Evolutionary conservation across 768 basidiomycete species (phyloP).

Genomic region (Lanmaoa pseudosensibilis): DNA sequence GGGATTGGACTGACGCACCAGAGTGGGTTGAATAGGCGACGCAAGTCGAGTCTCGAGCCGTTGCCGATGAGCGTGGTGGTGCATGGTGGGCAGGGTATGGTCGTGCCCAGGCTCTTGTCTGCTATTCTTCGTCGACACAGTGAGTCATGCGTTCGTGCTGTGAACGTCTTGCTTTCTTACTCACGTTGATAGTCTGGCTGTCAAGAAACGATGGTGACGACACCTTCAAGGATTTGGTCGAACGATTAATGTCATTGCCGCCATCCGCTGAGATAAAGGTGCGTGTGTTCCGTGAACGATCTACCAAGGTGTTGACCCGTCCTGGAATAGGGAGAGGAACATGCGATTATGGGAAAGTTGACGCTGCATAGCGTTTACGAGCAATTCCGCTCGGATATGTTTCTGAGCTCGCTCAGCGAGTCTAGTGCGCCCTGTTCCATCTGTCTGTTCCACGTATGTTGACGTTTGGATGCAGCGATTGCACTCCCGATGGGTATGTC

Average conservation of each 20-base stretch:
- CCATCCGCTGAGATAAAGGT: constrained; percentile 61
- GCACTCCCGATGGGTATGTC: constrained; percentile 81
- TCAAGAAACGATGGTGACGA: constrained; percentile 56
- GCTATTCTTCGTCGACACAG: constrained; percentile 66
- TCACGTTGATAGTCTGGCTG: constrained; percentile 54
- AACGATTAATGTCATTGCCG: constrained; percentile 57
- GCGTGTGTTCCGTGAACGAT: constrained; percentile 4
- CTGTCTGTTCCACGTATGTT: not conserved
- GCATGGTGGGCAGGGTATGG: constrained; percentile 42
- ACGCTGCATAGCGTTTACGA: constrained; percentile 75
- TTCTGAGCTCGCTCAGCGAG: constrained; percentile 86
- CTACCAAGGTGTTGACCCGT: not conserved
- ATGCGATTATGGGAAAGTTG: constrained; percentile 72
- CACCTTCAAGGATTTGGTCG: constrained; percentile 53
- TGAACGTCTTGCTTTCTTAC: constrained; percentile 7
- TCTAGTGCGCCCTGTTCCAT: constrained; percentile 60
- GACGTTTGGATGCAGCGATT: constrained; percentile 54
- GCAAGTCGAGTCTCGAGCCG: constrained; percentile 45
- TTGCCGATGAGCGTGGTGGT: constrained; percentile 17
- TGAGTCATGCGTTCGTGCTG: constrained; percentile 36
- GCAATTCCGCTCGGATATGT: constrained; percentile 82
- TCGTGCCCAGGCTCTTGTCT: constrained; percentile 62
- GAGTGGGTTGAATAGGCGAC: constrained; percentile 33
- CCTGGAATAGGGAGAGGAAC: constrained; percentile 66
- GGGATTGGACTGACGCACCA: not conserved